Evolutionary conservation across 2,329 filamentous ascomycete species (phyloP).

Genomic region (Hypoxylon rubiginosum): DNA sequence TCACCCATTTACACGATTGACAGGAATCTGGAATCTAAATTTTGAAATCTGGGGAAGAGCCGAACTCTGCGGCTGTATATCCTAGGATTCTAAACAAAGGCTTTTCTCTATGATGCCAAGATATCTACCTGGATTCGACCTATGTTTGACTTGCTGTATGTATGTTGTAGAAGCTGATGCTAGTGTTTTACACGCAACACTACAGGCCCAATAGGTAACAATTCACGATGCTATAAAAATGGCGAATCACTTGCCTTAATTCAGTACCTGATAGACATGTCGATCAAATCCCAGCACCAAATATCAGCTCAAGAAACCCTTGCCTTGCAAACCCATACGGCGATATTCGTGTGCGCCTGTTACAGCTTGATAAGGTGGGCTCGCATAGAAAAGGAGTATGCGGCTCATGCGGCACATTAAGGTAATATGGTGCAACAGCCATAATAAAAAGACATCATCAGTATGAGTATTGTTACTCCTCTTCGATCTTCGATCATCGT

Average conservation of each 20-base stretch:
- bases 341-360: background rate
- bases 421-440: conserved; percentile 3
- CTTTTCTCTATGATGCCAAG: background rate
- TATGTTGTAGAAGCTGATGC: background rate
- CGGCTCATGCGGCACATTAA: conserved; percentile 19
- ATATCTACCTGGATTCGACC: background rate
- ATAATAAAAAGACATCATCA: conserved; percentile 17
- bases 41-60: conserved; percentile 35
- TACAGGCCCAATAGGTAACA: background rate
- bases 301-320: background rate
- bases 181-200: background rate
- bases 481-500: conserved; percentile 23
- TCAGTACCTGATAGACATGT: background rate
- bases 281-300: background rate
- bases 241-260: background rate
- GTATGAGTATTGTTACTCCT: conserved; percentile 1
- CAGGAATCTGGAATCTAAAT: conserved; percentile 21
- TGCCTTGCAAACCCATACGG: background rate
- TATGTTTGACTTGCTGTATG: background rate
- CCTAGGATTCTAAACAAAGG: conserved; percentile 10
- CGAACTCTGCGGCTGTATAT: conserved; percentile 18
- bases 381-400: conserved; percentile 9
- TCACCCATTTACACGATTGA: conserved; percentile 1
- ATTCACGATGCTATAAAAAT: background rate
- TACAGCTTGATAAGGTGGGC: too few relatives aligned